Evolutionary conservation across 73 alveolate genomes (phyloP).

Genomic region (Paramecium sexaurelia): DNA sequence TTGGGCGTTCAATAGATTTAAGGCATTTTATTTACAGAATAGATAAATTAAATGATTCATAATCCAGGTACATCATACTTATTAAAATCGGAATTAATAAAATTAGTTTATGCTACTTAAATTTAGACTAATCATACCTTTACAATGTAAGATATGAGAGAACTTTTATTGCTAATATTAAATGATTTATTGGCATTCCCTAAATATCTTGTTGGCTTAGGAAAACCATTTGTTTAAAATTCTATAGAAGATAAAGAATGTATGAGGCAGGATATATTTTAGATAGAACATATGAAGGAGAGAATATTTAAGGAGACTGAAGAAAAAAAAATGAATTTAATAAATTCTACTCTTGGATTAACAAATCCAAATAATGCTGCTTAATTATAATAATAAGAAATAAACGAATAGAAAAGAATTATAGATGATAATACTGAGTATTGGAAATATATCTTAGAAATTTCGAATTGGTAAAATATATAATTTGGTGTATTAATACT

Average conservation of each 20-base stretch:
- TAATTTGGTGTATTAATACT: not conserved
- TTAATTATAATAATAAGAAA: not conserved
- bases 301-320: not conserved
- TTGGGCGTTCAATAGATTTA: not conserved
- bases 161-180: not conserved
- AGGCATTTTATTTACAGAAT: not conserved
- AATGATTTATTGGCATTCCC: constrained; percentile 1
- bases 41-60: not conserved
- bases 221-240: not conserved
- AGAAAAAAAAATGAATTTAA: constrained; percentile 10
- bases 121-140: not conserved
- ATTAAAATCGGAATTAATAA: not conserved
- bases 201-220: not conserved
- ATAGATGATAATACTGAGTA: constrained; percentile 5
- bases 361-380: not conserved
- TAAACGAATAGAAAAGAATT: not conserved
- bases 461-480: not conserved
- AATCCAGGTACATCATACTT: constrained; percentile 20
- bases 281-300: not conserved
- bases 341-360: constrained; percentile 7
- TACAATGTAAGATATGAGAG: constrained; percentile 1
- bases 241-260: not conserved
- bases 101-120: not conserved
- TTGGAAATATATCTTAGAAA: not conserved
- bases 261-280: not conserved